phyloP scores from a whole-genome alignment of 129 eudicot species.

The Kitagawia praeruptora region DNA sequence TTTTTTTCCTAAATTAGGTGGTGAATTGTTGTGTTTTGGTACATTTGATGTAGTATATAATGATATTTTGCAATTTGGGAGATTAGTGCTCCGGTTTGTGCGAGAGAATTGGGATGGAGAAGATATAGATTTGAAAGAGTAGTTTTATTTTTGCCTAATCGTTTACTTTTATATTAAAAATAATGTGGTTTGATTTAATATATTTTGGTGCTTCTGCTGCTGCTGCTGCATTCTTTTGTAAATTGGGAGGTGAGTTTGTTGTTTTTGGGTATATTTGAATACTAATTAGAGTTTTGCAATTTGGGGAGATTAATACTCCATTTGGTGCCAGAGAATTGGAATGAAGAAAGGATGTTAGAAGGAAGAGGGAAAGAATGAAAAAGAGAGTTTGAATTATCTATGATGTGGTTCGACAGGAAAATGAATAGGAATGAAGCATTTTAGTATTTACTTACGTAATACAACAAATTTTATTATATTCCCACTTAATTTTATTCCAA shows the following conservation, averaged over 20 bases:
- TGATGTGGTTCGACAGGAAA: neutral
- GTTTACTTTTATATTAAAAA: no score
- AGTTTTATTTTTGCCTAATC: no score
- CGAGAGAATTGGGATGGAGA: neutral
- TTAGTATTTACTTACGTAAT: neutral
- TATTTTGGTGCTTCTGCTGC: neutral
- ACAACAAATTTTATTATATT: neutral
- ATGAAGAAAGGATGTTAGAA: neutral
- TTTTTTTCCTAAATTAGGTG: neutral
- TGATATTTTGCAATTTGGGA: neutral
- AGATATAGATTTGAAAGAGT: neutral
- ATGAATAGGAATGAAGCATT: neutral
- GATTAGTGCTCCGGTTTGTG: neutral
- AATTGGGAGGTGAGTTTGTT: neutral
- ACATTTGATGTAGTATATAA: neutral
- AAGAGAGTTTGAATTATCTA: neutral
- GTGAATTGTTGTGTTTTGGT: neutral
- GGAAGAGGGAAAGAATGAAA: neutral
- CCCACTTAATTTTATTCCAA: neutral
- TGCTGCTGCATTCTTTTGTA: neutral
- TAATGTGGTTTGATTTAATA: no score
- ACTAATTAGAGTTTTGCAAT: neutral
- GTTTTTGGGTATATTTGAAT: neutral
- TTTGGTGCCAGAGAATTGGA: neutral
- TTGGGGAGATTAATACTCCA: neutral